Evolutionary conservation across 2,329 filamentous ascomycete genomes (phyloP), one percentile per base, ranked within the genome.

Genomic region (Aspergillus oerlinghausenensis): DNA sequence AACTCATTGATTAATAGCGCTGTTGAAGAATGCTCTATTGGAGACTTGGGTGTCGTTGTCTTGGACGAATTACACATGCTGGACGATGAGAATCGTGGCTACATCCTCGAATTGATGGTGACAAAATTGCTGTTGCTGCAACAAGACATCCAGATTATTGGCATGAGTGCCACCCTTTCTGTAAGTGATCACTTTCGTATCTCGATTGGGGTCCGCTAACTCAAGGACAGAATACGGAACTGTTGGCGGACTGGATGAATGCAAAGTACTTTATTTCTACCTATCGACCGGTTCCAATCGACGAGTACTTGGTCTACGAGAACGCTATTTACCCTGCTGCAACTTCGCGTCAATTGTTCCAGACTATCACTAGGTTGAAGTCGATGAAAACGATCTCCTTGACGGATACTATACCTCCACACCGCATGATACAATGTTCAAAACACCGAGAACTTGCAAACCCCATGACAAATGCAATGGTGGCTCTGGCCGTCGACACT

Each of bases 21-120:
- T 14, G 89, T 92, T 61, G 86, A 89, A 60, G 87, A 92, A 60
- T 84, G 82, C 66, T 84, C 80, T 3, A 81, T 90, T 57, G 76
- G 79, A n/a, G 80, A 84, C 21, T 75, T 92, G 47, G 83, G 82
- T 49, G 77, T 86, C 10, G 83, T 91, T 19, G 87, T 92, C 14
- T 77, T 92, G 35, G 89, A 92, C 65, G 89, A 92, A 68, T 75
- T 92, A n/a, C 89, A 92, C 68, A 91, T 92, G 88, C 80, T 92
- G 48, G 86, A 90, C 63, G 89, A 92, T 67, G 86, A 88, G 60
- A 82, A 87, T 62, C 84, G 89, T 11, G 89, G 89, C 3, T 92
- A 92, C 67, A 78, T 92, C 1, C 76, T 92, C 54, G 89, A 92
- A 67, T 76, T 92, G 5, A 84, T 90, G 73, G 84, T 86, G 4